Percentiles rank a stretch among this genome's conserved stretches.
phyloP scores from a whole-genome alignment of 2,329 filamentous ascomycete genomes.

The Trichoderma sp. region DNA sequence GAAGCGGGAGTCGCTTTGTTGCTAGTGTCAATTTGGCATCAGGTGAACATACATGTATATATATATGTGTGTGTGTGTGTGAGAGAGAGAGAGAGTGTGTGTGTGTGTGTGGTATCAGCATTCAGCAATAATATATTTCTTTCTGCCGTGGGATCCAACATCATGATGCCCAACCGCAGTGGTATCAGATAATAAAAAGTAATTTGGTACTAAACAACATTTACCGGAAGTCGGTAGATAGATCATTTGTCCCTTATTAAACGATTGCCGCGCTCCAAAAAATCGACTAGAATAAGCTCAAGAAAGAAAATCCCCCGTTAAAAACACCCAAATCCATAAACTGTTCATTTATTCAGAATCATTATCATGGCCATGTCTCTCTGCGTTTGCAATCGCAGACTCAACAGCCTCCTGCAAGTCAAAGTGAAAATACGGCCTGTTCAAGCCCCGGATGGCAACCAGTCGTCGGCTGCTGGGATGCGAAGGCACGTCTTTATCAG shows the following conservation, averaged over 20 bases:
- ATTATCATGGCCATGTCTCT: constrained; percentile 19
- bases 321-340: not conserved
- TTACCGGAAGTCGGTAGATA: not conserved
- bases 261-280: not conserved
- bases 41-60: not conserved
- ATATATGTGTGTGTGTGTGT: too few species aligned
- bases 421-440: constrained; percentile 52
- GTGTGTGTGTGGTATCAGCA: too few species aligned
- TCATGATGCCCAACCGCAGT: not conserved
- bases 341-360: not conserved
- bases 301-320: not conserved
- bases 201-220: not conserved
- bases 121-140: not conserved
- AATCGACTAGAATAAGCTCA: not conserved
- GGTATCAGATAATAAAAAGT: not conserved
- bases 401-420: constrained; percentile 49
- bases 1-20: not conserved
- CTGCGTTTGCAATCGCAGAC: constrained; percentile 39
- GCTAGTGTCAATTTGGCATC: not conserved
- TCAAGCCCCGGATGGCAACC: constrained; percentile 43
- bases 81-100: too few species aligned
- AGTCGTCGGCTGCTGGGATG: constrained; percentile 32
- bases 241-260: not conserved
- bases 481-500: constrained; percentile 30
- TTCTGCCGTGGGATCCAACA: not conserved